Base-by-base conservation (phyloP, 176 grass and related monocot species). In the Lolium multiflorum region DNA sequence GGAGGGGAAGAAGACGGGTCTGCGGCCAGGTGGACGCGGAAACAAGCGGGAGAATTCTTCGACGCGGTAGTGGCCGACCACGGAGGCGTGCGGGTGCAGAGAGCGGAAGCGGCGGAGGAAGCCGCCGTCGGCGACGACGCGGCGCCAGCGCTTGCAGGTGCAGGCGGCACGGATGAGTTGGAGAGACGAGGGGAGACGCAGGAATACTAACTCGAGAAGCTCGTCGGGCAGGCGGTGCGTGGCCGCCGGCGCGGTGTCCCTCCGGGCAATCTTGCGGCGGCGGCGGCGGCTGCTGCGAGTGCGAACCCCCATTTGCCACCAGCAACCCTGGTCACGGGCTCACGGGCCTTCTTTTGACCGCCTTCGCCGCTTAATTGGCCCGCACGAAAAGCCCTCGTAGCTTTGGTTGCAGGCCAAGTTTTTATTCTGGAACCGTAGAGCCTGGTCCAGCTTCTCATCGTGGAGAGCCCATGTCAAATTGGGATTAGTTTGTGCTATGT, bases 401-500 rank as follows among this genome's bases (percentile, higher is more conserved):
- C 31, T 35, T 35, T 35, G 31, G 31, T 35, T 35, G 31, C 31
- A 35, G 31, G 2, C 31, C 31, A 35, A 35, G 31, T 35, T 35
- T 35, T 35, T 35, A 35, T 35, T 35, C 31, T 35, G 41, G 41
- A 43, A 43, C 6, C 41, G 41, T 43, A 43, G 41, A 43, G 41
- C 41, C 41, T 43, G 50, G 50, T 15, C 50, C 14, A 52, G 50
- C 13, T 52, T 52, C 50, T 15, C 50, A 52, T 52, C 13, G 13
- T 15, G 47, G 47, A 49, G 4, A 15, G 13, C 50, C 50, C 50
- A 52, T 52, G 13, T 3, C 4, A 52, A 52, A 52, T 13, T 15
- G 50, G 2, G 12, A 0, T 3, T 15, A 11, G 1, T 28, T 28
- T 64, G 26, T 3, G 2, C 0, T 0, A 31, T 3, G 13, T 52